Evolutionary conservation across 768 basidiomycete genomes (phyloP).

Genomic region (Mrakia blollopis): DNA sequence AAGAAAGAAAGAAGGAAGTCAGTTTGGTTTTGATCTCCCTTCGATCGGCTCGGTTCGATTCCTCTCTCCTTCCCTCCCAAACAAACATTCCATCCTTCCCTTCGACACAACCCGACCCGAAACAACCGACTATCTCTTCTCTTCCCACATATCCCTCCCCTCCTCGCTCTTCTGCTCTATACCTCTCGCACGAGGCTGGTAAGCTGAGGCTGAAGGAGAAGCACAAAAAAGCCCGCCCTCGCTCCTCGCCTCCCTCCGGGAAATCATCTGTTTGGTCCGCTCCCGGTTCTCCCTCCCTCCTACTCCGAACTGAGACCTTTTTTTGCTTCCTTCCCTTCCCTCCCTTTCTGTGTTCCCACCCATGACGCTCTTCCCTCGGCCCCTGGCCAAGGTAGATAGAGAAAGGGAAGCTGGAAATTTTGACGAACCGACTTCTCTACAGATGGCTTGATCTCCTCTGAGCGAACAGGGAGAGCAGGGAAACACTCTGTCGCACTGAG

Average conservation of each 20-base stretch:
- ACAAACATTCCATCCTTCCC: no score
- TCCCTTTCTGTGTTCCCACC: neutral
- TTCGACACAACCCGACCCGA: no score
- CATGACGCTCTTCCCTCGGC: neutral
- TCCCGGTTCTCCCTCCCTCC: neutral
- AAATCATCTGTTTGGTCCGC: neutral
- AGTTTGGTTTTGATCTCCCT: neutral
- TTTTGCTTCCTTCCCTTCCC: neutral
- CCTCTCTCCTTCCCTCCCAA: no score
- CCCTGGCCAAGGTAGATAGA: neutral
- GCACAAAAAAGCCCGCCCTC: neutral
- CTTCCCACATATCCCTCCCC: no score
- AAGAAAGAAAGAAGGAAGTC: neutral
- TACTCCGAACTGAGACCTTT: no score
- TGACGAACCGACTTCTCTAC: constrained; percentile 23
- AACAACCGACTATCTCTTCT: no score
- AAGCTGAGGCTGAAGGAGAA: no score
- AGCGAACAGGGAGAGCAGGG: constrained; percentile 17
- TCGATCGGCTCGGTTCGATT: no score
- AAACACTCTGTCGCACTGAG: constrained; percentile 9
- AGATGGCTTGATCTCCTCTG: constrained; percentile 20
- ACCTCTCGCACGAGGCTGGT: neutral
- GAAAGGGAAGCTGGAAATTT: no score
- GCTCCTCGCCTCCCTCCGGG: neutral
- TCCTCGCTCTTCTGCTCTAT: no score